These are phyloP conservation scores for Trichophyton benhamiae DNA, from an alignment of 2,329 filamentous ascomycete genomes.

Conservation along the genomic window DNA sequence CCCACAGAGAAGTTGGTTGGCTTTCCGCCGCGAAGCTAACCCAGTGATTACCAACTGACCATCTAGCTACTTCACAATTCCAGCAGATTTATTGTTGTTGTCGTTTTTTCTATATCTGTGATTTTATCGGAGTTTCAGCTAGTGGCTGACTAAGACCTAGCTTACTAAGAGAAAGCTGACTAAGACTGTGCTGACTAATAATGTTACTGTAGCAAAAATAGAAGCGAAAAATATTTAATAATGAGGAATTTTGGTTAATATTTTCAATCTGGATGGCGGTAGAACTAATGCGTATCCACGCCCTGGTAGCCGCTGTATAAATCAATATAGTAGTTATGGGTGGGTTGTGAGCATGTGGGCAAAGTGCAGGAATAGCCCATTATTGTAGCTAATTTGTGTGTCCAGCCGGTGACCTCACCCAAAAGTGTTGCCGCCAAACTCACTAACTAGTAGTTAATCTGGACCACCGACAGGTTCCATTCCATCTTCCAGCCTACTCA, in stretches of 20 bases:
- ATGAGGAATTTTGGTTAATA: neutral
- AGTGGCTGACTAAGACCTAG: no score
- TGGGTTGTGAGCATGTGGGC: neutral
- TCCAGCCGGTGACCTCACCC: neutral
- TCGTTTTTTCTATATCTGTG: no score
- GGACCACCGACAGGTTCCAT: neutral
- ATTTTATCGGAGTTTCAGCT: no score
- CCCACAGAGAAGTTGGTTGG: no score
- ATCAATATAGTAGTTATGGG: no score
- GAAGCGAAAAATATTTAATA: neutral
- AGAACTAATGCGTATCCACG: neutral
- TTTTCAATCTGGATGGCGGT: neutral
- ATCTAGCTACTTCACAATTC: no score
- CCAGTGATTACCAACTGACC: no score
- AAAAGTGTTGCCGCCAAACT: neutral
- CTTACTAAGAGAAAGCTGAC: no score
- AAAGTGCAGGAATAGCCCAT: neutral
- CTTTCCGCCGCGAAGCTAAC: no score
- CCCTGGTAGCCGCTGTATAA: neutral
- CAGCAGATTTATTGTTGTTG: no score
- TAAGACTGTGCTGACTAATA: no score
- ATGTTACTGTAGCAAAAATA: neutral
- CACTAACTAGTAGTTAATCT: neutral
- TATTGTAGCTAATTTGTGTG: no score
- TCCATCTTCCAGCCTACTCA: neutral